A percentile compares a stretch with the other conserved stretches of the same genome.
Evolutionary conservation across 2,329 filamentous ascomycete genomes (phyloP).

Genomic region (Coniochaeta hoffmannii): DNA sequence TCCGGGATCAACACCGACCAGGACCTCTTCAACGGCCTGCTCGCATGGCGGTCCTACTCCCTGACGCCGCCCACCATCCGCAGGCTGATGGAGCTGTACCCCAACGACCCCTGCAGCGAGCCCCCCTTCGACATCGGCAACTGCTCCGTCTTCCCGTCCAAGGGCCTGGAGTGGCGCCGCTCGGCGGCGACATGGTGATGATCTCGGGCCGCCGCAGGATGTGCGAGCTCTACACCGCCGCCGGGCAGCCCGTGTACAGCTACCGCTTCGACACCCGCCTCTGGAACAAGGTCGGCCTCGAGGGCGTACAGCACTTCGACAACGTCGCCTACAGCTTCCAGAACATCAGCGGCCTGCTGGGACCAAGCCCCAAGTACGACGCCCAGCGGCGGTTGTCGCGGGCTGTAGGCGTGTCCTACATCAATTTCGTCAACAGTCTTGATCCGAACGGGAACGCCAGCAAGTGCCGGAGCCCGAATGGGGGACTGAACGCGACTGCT

Average conservation of each 20-base stretch:
- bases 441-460: constrained; percentile 29
- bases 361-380: constrained; percentile 34
- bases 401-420: constrained; percentile 32
- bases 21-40: constrained; percentile 32
- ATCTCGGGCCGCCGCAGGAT: constrained; percentile 36
- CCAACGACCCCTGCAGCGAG: constrained; percentile 37
- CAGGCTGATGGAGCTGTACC: constrained; percentile 37
- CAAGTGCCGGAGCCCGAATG: background rate
- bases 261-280: constrained; percentile 42
- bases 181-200: constrained; percentile 38
- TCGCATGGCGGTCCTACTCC: constrained; percentile 36
- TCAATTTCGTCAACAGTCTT: constrained; percentile 32
- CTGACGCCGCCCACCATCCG: constrained; percentile 35
- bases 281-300: constrained; percentile 30
- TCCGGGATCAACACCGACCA: constrained; percentile 29
- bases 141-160: constrained; percentile 20
- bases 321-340: constrained; percentile 45
- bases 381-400: constrained; percentile 25
- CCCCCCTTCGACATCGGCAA: constrained; percentile 34
- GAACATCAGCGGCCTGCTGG: constrained; percentile 39
- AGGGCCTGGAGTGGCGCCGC: constrained; percentile 36
- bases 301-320: constrained; percentile 37
- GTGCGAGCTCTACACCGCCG: constrained; percentile 30
- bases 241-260: constrained; percentile 30
- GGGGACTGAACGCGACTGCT: constrained; percentile 11